Percentiles rank a stretch among this genome's conserved stretches.
Conservation (phyloP, 2,329 filamentous ascomycete genomes). For the Tolypocladium ophioglossoides region DNA sequence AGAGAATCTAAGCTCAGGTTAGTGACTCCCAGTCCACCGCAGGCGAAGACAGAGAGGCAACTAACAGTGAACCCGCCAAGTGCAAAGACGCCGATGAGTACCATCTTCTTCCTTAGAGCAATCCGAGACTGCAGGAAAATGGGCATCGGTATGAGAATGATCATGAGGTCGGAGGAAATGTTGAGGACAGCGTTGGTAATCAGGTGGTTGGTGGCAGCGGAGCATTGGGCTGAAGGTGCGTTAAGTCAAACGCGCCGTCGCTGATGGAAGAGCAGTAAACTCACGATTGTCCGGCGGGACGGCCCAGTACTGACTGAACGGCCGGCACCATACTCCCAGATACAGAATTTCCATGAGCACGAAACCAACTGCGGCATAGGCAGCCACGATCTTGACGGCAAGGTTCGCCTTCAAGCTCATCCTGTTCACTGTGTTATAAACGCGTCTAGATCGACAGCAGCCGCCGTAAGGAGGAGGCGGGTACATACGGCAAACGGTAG, state of each 20-base stretch:
- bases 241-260: constrained; percentile 3
- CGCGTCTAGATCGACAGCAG: neutral
- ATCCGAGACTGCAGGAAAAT: constrained; percentile 39
- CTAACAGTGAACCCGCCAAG: constrained; percentile 36
- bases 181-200: constrained; percentile 50
- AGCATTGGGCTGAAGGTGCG: constrained; percentile 39
- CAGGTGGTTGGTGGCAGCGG: constrained; percentile 43
- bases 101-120: constrained; percentile 37
- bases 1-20: constrained; percentile 30
- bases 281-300: constrained; percentile 39
- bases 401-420: constrained; percentile 34
- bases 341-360: constrained; percentile 40
- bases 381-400: constrained; percentile 36
- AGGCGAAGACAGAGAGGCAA: neutral
- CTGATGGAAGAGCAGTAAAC: neutral
- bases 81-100: constrained; percentile 36
- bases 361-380: constrained; percentile 35
- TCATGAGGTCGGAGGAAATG: constrained; percentile 48
- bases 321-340: constrained; percentile 42
- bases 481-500: constrained; percentile 37
- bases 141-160: constrained; percentile 47
- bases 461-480: neutral
- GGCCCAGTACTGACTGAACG: constrained; percentile 46
- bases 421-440: constrained; percentile 11
- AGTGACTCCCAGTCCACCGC: neutral